A percentile compares a stretch with the other conserved stretches of the same genome.
Conservation (phyloP, 345 rosid species). For the Gynandropsis gynandra region DNA sequence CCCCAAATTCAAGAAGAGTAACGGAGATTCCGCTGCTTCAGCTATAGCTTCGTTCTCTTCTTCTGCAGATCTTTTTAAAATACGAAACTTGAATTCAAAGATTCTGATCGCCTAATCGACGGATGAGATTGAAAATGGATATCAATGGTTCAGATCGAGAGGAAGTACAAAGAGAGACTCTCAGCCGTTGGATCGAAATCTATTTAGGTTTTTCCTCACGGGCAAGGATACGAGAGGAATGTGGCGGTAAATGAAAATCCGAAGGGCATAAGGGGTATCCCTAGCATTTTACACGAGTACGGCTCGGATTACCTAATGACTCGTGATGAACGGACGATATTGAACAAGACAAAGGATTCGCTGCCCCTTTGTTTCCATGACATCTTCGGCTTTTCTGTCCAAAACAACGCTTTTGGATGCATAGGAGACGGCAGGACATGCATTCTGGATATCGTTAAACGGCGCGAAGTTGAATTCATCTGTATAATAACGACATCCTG, state of each 20-base stretch:
- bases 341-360: too few species aligned
- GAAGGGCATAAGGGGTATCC: too few species aligned
- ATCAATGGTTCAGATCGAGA: constrained; percentile 16
- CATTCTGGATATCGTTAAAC: too few species aligned
- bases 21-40: neutral
- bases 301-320: too few species aligned
- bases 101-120: constrained; percentile 21
- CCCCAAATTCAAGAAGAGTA: neutral
- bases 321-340: too few species aligned
- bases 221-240: constrained; percentile 25
- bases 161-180: neutral
- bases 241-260: constrained; percentile 58
- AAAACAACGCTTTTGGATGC: too few species aligned
- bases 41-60: constrained; percentile 27
- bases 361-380: too few species aligned
- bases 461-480: too few species aligned
- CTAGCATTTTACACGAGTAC: too few species aligned
- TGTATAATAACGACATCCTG: too few species aligned
- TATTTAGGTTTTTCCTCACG: constrained; percentile 13
- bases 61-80: constrained; percentile 30
- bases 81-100: constrained; percentile 27
- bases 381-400: too few species aligned
- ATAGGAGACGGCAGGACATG: too few species aligned
- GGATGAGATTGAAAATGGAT: constrained; percentile 21
- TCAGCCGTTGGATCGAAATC: constrained; percentile 26